Conservation (phyloP, 2,329 filamentous ascomycete species). For the Ambrosiella cleistominuta region DNA sequence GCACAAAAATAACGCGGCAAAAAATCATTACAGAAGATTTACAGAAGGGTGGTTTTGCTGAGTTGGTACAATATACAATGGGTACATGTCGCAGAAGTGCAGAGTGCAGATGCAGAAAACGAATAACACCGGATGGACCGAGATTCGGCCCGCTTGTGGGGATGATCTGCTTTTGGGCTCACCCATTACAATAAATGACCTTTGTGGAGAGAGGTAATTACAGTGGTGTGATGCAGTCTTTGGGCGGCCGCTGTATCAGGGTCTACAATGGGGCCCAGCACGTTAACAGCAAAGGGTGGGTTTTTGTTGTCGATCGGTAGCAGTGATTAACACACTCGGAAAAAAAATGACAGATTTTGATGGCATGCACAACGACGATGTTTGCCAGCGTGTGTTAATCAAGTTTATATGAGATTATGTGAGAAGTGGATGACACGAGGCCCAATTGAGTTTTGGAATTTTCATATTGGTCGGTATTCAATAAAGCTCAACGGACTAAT, state of each 20-base stretch:
- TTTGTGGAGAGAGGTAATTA: neutral
- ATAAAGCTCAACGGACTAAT: too few relatives aligned
- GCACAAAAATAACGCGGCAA: too few relatives aligned
- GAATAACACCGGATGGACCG: constrained; percentile 12
- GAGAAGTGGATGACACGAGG: too few relatives aligned
- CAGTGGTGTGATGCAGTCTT: neutral
- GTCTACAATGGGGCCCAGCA: neutral
- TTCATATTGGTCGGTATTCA: too few relatives aligned
- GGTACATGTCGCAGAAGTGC: neutral
- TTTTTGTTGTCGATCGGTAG: neutral
- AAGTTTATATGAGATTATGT: too few relatives aligned
- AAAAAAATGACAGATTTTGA: too few relatives aligned
- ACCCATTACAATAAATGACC: too few relatives aligned
- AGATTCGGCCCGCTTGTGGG: constrained; percentile 13
- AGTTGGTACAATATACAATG: neutral
- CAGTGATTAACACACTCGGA: neutral
- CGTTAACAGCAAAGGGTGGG: neutral
- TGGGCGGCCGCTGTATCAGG: neutral
- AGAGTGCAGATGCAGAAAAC: neutral
- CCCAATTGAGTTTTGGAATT: too few relatives aligned
- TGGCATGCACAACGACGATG: too few relatives aligned
- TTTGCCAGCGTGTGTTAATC: too few relatives aligned
- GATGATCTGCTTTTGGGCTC: neutral
- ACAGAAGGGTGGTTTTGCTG: neutral
- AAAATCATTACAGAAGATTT: too few relatives aligned